Percentiles rank a stretch among this genome's conserved stretches.
phyloP scores from a whole-genome alignment of 108 stramenopile species.

The Fragilariopsis cylindrus region DNA sequence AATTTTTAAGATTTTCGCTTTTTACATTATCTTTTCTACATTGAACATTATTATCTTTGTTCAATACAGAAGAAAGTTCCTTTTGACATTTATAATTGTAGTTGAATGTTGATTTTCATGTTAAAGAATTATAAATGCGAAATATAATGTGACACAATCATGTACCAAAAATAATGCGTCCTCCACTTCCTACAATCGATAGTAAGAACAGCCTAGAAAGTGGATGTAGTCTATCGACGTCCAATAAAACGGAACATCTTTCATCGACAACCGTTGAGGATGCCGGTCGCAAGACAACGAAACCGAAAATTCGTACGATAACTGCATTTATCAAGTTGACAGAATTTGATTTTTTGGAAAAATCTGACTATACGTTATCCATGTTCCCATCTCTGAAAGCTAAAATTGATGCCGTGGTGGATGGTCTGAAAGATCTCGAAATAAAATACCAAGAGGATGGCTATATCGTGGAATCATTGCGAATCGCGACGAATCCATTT shows the following conservation, averaged over 20 bases:
- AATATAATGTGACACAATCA: too few species aligned
- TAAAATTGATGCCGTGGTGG: constrained; percentile 10
- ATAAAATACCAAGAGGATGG: constrained; percentile 36
- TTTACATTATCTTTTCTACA: too few species aligned
- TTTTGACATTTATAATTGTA: too few species aligned
- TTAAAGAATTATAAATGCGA: too few species aligned
- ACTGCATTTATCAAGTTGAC: constrained; percentile 47
- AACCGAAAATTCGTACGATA: constrained; percentile 48
- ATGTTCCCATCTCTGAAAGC: background rate
- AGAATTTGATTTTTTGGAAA: constrained; percentile 32
- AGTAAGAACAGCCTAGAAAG: background rate
- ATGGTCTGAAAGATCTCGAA: constrained; percentile 10
- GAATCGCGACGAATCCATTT: constrained; percentile 91
- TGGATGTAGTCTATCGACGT: background rate
- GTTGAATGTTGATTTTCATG: too few species aligned
- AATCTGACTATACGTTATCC: constrained; percentile 1
- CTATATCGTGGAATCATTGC: constrained; percentile 71
- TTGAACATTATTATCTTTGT: too few species aligned
- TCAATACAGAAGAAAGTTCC: too few species aligned
- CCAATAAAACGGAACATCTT: background rate
- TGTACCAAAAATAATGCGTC: too few species aligned
- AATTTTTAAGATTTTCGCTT: too few species aligned
- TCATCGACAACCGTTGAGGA: background rate
- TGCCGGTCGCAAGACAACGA: background rate
- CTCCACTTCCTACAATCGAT: too few species aligned